phyloP scores from a whole-genome alignment of 192 early-diverging fungal species.

The Coemansia nantahalensis region DNA sequence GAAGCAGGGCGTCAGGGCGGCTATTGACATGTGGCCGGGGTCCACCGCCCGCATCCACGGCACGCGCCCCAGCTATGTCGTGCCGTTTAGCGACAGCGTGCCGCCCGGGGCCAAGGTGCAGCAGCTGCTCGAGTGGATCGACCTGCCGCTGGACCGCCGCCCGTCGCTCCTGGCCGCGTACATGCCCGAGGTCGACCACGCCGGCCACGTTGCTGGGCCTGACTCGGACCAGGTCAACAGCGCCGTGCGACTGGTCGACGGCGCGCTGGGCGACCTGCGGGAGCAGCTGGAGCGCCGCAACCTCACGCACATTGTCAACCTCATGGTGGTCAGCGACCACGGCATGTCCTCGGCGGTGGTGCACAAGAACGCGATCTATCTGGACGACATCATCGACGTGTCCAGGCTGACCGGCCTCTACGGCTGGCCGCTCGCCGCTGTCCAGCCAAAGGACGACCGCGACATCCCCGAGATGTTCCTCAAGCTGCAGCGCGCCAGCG shows the following conservation, averaged over 20 bases:
- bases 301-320: conserved; percentile 62
- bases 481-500: conserved; percentile 48
- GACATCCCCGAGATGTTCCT: conserved; percentile 57
- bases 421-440: conserved; percentile 60
- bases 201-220: conserved; percentile 73
- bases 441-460: conserved; percentile 56
- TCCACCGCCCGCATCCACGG: conserved; percentile 58
- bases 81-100: conserved; percentile 53
- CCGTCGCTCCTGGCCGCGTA: conserved; percentile 78
- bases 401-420: conserved; percentile 54
- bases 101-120: conserved; percentile 58
- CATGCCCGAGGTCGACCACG: conserved; percentile 74
- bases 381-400: conserved; percentile 72
- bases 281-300: conserved; percentile 57
- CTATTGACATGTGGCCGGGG: conserved; percentile 90
- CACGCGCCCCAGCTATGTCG: conserved; percentile 62
- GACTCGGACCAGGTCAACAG: conserved; percentile 62
- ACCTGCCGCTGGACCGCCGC: conserved; percentile 62
- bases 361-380: conserved; percentile 60
- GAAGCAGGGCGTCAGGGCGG: conserved; percentile 64
- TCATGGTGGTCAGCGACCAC: conserved; percentile 78
- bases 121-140: conserved; percentile 72
- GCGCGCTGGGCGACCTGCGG: conserved; percentile 59
- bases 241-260: conserved; percentile 56
- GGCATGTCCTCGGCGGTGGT: conserved; percentile 68